A percentile compares a stretch with the other conserved stretches of the same genome.
Evolutionary conservation across 2,329 filamentous ascomycete species (phyloP).

Genomic region (Karstenula rhodostoma): DNA sequence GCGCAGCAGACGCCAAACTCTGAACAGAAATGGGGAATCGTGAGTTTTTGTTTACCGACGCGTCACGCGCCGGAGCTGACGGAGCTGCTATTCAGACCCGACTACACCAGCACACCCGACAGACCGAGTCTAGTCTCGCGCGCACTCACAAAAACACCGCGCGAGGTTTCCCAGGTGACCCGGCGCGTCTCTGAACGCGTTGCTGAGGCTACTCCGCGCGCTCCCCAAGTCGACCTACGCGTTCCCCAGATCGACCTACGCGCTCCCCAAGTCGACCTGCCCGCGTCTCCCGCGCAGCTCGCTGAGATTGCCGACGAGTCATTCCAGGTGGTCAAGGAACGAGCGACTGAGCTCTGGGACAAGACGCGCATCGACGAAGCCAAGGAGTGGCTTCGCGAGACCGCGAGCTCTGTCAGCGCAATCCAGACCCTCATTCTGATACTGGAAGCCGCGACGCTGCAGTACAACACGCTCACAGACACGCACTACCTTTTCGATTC

Average conservation of each 20-base stretch:
- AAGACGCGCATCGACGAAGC: slow-evolving; percentile 72
- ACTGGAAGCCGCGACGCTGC: slow-evolving; percentile 74
- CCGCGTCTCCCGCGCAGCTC: slow-evolving; percentile 73
- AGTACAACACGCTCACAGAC: slow-evolving; percentile 71
- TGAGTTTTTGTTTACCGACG: slow-evolving; percentile 38
- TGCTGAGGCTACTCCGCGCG: slow-evolving; percentile 53
- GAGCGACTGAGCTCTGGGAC: slow-evolving; percentile 70
- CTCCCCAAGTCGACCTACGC: slow-evolving; percentile 63
- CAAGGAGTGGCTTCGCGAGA: slow-evolving; percentile 72
- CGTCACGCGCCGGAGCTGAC: slow-evolving; percentile 38
- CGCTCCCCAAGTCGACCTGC: slow-evolving; percentile 68
- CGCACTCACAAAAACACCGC: slow-evolving; percentile 52
- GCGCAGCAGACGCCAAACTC: slow-evolving; percentile 45
- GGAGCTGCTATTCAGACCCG: slow-evolving; percentile 42
- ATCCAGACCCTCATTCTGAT: slow-evolving; percentile 54
- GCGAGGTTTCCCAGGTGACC: slow-evolving; percentile 45
- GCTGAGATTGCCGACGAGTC: slow-evolving; percentile 68
- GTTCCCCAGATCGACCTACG: slow-evolving; percentile 51
- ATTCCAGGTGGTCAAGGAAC: slow-evolving; percentile 75
- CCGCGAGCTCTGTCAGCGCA: slow-evolving; percentile 71
- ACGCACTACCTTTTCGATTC: slow-evolving; percentile 77
- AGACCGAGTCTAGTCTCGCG: slow-evolving; percentile 55
- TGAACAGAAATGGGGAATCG: slow-evolving; percentile 44
- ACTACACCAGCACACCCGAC: slow-evolving; percentile 53
- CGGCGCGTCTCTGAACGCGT: slow-evolving; percentile 63